Percentiles rank a stretch among this genome's conserved stretches.
Conservation (phyloP, 495 filamentous ascomycete genomes). For the Trichodelitschia bisporula region DNA sequence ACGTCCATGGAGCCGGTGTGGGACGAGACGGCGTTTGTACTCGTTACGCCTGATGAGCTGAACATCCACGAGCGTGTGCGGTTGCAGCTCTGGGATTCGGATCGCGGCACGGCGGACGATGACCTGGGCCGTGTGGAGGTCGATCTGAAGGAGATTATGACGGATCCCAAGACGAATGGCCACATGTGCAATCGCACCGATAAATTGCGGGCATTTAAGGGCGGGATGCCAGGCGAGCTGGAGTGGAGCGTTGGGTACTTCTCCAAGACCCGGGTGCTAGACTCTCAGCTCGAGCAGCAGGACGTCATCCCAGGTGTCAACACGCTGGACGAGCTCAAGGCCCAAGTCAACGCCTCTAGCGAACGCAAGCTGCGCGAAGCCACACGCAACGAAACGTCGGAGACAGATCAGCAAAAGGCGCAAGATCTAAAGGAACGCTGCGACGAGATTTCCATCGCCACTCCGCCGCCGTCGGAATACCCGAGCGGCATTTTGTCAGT, state of each 20-base stretch:
- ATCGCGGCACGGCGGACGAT: constrained; percentile 42
- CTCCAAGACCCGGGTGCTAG: constrained; percentile 31
- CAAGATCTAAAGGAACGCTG: constrained; percentile 28
- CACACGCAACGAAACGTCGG: constrained; percentile 23
- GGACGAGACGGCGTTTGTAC: constrained; percentile 39
- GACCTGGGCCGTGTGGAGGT: constrained; percentile 45
- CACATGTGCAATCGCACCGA: constrained; percentile 31
- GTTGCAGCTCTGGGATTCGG: constrained; percentile 49
- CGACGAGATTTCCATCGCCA: constrained; percentile 28
- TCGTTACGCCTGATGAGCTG: constrained; percentile 41
- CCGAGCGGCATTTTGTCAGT: constrained; percentile 39
- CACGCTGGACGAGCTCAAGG: constrained; percentile 25
- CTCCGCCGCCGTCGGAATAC: constrained; percentile 28
- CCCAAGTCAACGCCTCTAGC: constrained; percentile 24
- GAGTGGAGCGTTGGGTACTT: constrained; percentile 49
- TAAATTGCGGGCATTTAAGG: constrained; percentile 30
- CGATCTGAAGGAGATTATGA: constrained; percentile 37
- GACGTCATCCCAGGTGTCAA: constrained; percentile 25
- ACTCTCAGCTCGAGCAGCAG: constrained; percentile 27
- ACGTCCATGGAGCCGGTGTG: constrained; percentile 36
- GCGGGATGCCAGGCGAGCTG: constrained; percentile 45
- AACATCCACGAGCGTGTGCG: constrained; percentile 45
- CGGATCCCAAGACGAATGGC: constrained; percentile 23
- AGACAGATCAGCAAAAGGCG: constrained; percentile 33
- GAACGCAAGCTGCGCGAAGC: constrained; percentile 38